Percentiles rank a stretch among this genome's conserved stretches.
Conservation (phyloP, 2,329 filamentous ascomycete genomes). For the Beauveria rudraprayagi region DNA sequence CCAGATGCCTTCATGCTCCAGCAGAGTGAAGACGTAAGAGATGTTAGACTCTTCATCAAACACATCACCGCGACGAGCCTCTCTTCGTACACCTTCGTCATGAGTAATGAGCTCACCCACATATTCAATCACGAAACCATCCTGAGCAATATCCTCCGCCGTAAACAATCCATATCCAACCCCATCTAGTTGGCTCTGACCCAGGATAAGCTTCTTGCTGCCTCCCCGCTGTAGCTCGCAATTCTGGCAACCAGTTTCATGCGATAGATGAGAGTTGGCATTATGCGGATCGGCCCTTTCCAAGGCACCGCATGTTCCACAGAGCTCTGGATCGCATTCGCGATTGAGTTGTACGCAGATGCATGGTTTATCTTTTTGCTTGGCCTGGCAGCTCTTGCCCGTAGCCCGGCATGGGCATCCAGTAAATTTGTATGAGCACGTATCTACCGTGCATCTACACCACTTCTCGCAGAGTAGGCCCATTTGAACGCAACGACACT, state of each 20-base stretch:
- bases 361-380: constrained; percentile 53
- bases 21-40: constrained; percentile 56
- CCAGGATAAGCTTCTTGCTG: constrained; percentile 58
- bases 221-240: constrained; percentile 61
- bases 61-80: constrained; percentile 50
- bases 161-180: constrained; percentile 71
- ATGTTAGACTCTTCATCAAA: constrained; percentile 53
- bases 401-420: constrained; percentile 55
- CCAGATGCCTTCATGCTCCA: constrained; percentile 54
- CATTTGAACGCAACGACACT: constrained; percentile 55
- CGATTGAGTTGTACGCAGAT: constrained; percentile 65
- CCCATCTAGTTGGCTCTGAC: constrained; percentile 57
- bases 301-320: constrained; percentile 59
- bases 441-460: constrained; percentile 54
- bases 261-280: constrained; percentile 48
- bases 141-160: constrained; percentile 55
- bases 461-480: constrained; percentile 64
- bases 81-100: constrained; percentile 61
- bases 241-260: constrained; percentile 60
- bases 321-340: constrained; percentile 74
- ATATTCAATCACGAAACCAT: constrained; percentile 76
- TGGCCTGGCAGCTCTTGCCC: constrained; percentile 51
- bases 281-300: constrained; percentile 64
- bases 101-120: constrained; percentile 67
- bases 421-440: constrained; percentile 56